A percentile compares a stretch with the other conserved stretches of the same genome.
Conservation (phyloP, 768 basidiomycete genomes). For the Tylopilus rubrobrunneus region DNA sequence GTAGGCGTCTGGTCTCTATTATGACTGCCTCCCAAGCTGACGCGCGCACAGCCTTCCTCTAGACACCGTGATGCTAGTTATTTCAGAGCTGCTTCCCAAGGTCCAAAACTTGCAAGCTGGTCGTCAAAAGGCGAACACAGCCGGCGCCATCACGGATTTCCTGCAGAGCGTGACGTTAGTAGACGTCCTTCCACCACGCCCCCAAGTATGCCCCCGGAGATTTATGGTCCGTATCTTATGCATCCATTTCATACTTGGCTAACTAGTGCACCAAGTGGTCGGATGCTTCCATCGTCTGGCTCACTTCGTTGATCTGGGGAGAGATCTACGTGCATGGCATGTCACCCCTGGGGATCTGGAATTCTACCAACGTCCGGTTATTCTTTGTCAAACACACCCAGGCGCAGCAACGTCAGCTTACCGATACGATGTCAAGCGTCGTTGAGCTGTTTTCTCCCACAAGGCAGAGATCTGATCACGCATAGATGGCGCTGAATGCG, state of each 20-base stretch:
- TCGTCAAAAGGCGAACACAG: slow-evolving; percentile 57
- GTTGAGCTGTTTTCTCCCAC: slow-evolving; percentile 64
- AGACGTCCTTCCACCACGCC: slow-evolving; percentile 70
- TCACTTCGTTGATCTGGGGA: slow-evolving; percentile 93
- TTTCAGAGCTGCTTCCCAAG: slow-evolving; percentile 83
- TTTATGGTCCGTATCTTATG: slow-evolving; percentile 58
- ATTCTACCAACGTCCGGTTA: slow-evolving; percentile 80
- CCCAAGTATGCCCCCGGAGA: slow-evolving; percentile 60
- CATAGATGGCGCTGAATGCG: slow-evolving; percentile 9
- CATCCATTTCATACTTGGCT: neutral
- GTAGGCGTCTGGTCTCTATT: slow-evolving; percentile 36
- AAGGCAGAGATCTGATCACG: slow-evolving; percentile 26
- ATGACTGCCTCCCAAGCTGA: slow-evolving; percentile 8
- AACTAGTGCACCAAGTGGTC: slow-evolving; percentile 63
- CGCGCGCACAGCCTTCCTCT: slow-evolving; percentile 65
- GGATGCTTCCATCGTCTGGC: slow-evolving; percentile 86
- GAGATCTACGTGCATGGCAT: slow-evolving; percentile 90
- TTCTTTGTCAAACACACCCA: slow-evolving; percentile 91
- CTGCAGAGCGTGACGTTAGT: slow-evolving; percentile 64
- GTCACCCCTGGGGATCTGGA: slow-evolving; percentile 87
- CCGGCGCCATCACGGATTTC: slow-evolving; percentile 69
- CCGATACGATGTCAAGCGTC: slow-evolving; percentile 76
- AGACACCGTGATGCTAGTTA: slow-evolving; percentile 81
- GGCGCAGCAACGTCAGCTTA: slow-evolving; percentile 62
- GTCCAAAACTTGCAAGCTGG: slow-evolving; percentile 76